A percentile compares a stretch with the other conserved stretches of the same genome.
Conservation (phyloP, 805 yeast genomes). For the Ascoidea asiatica region DNA sequence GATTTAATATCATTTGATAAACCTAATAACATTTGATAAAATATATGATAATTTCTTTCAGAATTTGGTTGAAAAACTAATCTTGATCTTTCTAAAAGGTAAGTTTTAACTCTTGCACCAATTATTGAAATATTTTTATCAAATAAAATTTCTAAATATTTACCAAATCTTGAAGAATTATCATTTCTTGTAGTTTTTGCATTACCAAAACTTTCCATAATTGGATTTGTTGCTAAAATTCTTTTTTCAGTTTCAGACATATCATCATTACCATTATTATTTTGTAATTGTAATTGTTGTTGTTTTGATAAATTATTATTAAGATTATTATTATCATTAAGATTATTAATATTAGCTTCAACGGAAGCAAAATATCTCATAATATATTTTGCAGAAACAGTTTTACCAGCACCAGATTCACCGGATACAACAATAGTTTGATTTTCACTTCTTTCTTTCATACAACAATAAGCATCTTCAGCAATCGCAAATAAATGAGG, state of each 20-base stretch:
- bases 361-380: slow-evolving; percentile 97
- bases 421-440: slow-evolving; percentile 96
- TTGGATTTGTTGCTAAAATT: slow-evolving; percentile 90
- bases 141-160: slow-evolving; percentile 83
- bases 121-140: slow-evolving; percentile 63
- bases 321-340: slow-evolving; percentile 16
- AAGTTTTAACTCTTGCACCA: slow-evolving; percentile 92
- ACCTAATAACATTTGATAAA: slow-evolving; percentile 76
- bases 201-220: slow-evolving; percentile 97
- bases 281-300: too few relatives aligned
- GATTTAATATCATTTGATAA: slow-evolving; percentile 36
- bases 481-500: slow-evolving; percentile 97
- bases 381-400: slow-evolving; percentile 91
- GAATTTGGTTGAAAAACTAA: slow-evolving; percentile 80
- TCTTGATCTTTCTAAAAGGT: slow-evolving; percentile 84
- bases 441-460: slow-evolving; percentile 74
- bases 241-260: slow-evolving; percentile 89
- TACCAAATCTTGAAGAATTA: slow-evolving; percentile 95
- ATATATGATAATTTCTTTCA: slow-evolving; percentile 93
- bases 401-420: slow-evolving; percentile 98
- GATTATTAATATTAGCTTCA: slow-evolving; percentile 28
- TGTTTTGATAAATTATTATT: slow-evolving; percentile 15
- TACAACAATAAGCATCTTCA: slow-evolving; percentile 91
- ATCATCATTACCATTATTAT: slow-evolving; percentile 31
- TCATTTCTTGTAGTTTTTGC: slow-evolving; percentile 96